These are phyloP conservation scores for Litsea cubeba DNA, from an alignment of 164 flowering plant genomes.

Conservation along the genomic window DNA sequence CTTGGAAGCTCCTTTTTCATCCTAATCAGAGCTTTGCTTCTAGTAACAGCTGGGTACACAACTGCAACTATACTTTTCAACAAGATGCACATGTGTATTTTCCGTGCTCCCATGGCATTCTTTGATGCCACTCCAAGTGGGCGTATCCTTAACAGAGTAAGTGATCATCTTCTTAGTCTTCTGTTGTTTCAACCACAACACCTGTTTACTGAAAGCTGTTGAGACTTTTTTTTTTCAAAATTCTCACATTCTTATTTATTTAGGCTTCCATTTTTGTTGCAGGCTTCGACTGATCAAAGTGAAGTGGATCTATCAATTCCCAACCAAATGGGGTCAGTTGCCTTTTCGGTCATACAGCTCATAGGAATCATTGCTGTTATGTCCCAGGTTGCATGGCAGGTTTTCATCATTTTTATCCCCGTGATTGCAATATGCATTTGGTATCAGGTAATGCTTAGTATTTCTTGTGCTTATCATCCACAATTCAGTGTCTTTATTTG, in stretches of 20 bases:
- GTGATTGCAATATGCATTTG: conserved; percentile 53
- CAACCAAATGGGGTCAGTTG: conserved; percentile 36
- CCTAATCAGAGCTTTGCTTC: conserved; percentile 45
- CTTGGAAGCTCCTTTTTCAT: conserved; percentile 64
- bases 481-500: not conserved
- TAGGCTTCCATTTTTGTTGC: conserved; percentile 3
- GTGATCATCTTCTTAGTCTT: not conserved
- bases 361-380: conserved; percentile 76
- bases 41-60: conserved; percentile 55
- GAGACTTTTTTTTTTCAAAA: not conserved
- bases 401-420: conserved; percentile 73
- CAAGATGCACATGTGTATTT: too few relatives aligned
- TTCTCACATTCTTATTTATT: not conserved
- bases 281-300: conserved; percentile 96
- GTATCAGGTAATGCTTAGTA: conserved; percentile 66
- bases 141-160: too few relatives aligned
- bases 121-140: too few relatives aligned
- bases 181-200: not conserved
- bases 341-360: conserved; percentile 56
- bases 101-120: too few relatives aligned
- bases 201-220: too few relatives aligned
- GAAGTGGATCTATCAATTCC: conserved; percentile 61
- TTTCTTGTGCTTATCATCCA: not conserved
- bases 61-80: too few relatives aligned
- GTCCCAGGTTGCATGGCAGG: conserved; percentile 92